Percentiles rank a stretch among this genome's conserved stretches.
Evolutionary conservation across 1,284 basidiomycete genomes (phyloP).

Genomic region (Gymnopus androsaceus): DNA sequence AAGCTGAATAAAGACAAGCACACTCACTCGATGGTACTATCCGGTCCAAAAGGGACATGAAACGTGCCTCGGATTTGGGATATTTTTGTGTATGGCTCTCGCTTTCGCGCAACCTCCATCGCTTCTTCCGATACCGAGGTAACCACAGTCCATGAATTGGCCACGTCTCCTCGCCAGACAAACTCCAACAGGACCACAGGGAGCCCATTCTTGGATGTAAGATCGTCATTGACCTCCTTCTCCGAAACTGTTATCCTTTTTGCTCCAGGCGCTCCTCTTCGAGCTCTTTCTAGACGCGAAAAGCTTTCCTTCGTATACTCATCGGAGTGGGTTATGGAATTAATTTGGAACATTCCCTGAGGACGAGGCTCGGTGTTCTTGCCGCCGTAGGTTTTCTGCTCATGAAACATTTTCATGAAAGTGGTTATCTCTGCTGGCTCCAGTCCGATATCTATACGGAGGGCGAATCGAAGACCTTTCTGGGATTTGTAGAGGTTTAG

Average conservation of each 20-base stretch:
- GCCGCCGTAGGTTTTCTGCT: slow-evolving; percentile 8
- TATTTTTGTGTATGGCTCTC: neutral
- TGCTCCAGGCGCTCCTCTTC: too few relatives aligned
- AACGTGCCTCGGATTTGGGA: neutral
- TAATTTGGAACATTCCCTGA: slow-evolving; percentile 30
- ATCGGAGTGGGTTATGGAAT: slow-evolving; percentile 14
- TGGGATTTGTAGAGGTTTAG: slow-evolving; percentile 16
- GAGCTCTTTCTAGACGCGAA: too few relatives aligned
- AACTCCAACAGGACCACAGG: slow-evolving; percentile 1
- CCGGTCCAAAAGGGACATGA: slow-evolving; percentile 3
- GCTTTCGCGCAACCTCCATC: neutral
- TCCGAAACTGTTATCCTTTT: neutral
- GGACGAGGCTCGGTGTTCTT: too few relatives aligned
- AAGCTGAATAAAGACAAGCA: too few relatives aligned
- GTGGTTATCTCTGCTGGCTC: slow-evolving; percentile 23
- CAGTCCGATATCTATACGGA: slow-evolving; percentile 25
- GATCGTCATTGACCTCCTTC: neutral
- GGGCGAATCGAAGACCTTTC: slow-evolving; percentile 20
- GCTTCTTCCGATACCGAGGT: neutral
- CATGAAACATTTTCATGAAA: slow-evolving; percentile 21
- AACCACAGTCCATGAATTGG: neutral
- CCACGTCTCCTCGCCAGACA: neutral
- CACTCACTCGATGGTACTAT: slow-evolving; percentile 21
- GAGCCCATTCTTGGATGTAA: neutral
- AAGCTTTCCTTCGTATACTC: neutral